These are phyloP conservation scores for Arthrocladium fulminans DNA, from an alignment of 2,329 filamentous ascomycete species.

Conservation along the genomic window DNA sequence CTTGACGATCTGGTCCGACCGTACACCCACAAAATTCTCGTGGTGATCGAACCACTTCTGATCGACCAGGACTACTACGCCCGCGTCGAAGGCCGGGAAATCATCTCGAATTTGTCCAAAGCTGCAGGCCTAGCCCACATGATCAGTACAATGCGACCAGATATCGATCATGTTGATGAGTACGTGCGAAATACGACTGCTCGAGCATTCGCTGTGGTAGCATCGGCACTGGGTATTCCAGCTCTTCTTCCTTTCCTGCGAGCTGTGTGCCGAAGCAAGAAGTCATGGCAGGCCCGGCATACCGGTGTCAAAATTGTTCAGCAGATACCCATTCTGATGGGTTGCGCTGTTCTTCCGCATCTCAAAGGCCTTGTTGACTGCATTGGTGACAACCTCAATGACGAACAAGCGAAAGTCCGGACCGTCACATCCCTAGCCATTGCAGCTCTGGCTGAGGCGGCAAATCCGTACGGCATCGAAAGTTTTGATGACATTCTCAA, in stretches of 20 bases:
- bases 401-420: constrained; percentile 94
- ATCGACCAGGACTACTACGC: constrained; percentile 99
- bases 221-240: constrained; percentile 89
- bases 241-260: constrained; percentile 89
- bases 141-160: constrained; percentile 98
- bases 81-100: constrained; percentile 93
- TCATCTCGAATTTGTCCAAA: constrained; percentile 96
- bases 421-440: constrained; percentile 94
- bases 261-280: constrained; percentile 94
- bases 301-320: constrained; percentile 99
- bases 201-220: constrained; percentile 91
- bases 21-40: constrained; percentile 95
- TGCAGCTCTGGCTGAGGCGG: constrained; percentile 87
- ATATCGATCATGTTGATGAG: constrained; percentile 97
- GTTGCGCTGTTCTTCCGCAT: constrained; percentile 89
- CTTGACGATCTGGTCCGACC: constrained; percentile 92
- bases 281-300: constrained; percentile 96
- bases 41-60: constrained; percentile 96
- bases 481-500: constrained; percentile 97
- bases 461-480: constrained; percentile 97
- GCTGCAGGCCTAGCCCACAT: constrained; percentile 94
- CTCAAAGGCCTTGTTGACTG: constrained; percentile 94
- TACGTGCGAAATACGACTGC: constrained; percentile 98
- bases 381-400: constrained; percentile 89
- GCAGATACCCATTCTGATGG: constrained; percentile 98